Evolutionary conservation across 352 stramenopile genomes (phyloP), one percentile per base, ranked within the genome.

Genomic region (Phytopythium delawarense): DNA sequence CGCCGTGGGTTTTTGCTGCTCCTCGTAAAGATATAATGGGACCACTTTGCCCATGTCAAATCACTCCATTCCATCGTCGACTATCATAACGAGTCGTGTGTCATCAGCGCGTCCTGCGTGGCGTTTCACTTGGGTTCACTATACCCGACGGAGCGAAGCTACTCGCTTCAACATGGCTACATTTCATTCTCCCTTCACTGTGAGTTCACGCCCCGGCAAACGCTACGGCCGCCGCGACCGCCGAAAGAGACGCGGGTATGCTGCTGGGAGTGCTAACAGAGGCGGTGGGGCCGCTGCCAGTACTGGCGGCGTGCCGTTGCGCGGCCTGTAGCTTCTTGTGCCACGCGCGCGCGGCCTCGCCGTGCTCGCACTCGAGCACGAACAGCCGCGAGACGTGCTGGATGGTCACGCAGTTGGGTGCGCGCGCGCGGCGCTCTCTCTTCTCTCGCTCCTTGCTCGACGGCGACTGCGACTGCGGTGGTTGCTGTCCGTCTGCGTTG

Each of bases 311-410:
- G 49, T 37, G 30, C 4, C 51, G 51, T 23, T 72, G 64, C 0
- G 78, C 78, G 0, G 66, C 64, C 54, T 84, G 78, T 23, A 91
- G 63, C 56, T 88, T 89, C 64, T 91, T 91, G 51, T 88, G 65
- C 79, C 82, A 91, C 20, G 74, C 56, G 3, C 70, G 73, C 53
- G 75, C 78, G 15, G 71, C 62, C 13, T 76, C 55, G 9, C 58
- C 71, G 6, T 75, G 71, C 18, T 91, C 82, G 52, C 74, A 75
- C 42, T 89, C 79, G 37, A 91, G 76, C 25, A 89, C 68, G 60
- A 77, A 86, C 53, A 75, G 65, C 55, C 65, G 70, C 30, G 55
- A 71, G 34, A 84, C 75, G 66, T 74, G 69, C 62, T 79, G 63
- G 61, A 81, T 73, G 8, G 62, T 66, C 53, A 81, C 73, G 50